Evolutionary conservation across 2,329 filamentous ascomycete genomes (phyloP).

Genomic region (Fusarium pilosicola): DNA sequence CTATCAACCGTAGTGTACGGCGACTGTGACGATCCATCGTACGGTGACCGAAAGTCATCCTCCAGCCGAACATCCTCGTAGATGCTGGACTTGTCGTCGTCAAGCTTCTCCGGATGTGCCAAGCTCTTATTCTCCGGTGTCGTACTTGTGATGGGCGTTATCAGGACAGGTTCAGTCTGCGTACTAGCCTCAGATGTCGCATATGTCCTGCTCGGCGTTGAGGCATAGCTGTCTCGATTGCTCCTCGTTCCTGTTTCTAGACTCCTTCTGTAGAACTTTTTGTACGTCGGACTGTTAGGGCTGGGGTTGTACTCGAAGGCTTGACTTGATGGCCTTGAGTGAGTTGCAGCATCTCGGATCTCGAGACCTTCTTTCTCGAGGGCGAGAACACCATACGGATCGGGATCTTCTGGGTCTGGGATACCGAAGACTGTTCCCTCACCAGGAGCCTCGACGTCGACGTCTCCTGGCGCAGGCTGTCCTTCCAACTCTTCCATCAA

Average conservation of each 20-base stretch:
- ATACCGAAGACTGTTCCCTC: constrained; percentile 49
- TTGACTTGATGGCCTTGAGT: constrained; percentile 48
- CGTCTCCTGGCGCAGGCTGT: constrained; percentile 50
- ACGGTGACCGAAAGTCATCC: neutral
- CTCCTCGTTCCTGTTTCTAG: constrained; percentile 33
- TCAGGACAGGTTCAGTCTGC: constrained; percentile 40
- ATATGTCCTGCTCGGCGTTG: constrained; percentile 29
- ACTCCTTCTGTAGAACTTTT: constrained; percentile 49
- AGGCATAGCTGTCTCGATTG: constrained; percentile 36
- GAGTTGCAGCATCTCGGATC: constrained; percentile 51
- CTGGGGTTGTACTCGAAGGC: constrained; percentile 52
- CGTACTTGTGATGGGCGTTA: constrained; percentile 9
- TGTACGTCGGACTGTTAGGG: constrained; percentile 50
- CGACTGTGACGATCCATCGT: neutral
- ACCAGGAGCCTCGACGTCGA: constrained; percentile 45
- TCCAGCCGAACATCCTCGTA: constrained; percentile 28
- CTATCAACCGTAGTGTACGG: neutral
- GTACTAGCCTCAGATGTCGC: constrained; percentile 42
- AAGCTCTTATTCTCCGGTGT: constrained; percentile 2
- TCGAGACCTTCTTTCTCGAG: constrained; percentile 51
- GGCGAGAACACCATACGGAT: constrained; percentile 51
- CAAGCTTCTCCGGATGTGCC: neutral
- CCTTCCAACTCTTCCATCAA: constrained; percentile 49
- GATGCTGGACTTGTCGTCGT: constrained; percentile 12
- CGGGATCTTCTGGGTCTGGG: constrained; percentile 51